Evolutionary conservation across 331 rosid species (phyloP).

Genomic region (Phaseolus coccineus): DNA sequence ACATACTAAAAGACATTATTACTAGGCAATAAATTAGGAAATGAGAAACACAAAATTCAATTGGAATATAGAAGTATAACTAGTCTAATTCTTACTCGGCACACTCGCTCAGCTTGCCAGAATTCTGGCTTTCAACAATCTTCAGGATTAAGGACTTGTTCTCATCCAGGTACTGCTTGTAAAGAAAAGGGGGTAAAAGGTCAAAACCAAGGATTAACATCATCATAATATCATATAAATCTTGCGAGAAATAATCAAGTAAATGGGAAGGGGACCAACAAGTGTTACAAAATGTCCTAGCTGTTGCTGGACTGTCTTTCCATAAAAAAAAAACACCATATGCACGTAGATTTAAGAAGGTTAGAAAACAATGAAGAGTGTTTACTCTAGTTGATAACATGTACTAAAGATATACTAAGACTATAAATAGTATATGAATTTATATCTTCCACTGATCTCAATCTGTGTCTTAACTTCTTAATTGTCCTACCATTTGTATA

Average conservation of each 20-base stretch:
- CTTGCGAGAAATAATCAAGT: not conserved
- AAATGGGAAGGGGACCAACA: not conserved
- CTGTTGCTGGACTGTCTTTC: not conserved
- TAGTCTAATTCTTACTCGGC: conserved; percentile 78
- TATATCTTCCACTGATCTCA: not conserved
- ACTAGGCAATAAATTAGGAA: conserved; percentile 28
- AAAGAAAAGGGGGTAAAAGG: not conserved
- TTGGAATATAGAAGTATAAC: conserved; percentile 10
- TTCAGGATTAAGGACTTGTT: conserved; percentile 95
- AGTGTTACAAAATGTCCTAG: not conserved
- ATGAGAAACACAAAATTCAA: conserved; percentile 2
- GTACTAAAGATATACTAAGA: not conserved
- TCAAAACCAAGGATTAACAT: conserved; percentile 2
- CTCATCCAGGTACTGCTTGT: conserved; percentile 91
- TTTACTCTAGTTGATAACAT: not conserved
- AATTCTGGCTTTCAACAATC: conserved; percentile 97
- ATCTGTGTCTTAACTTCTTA: not conserved
- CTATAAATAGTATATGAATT: not conserved
- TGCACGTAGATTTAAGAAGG: not conserved
- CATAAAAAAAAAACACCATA: not conserved
- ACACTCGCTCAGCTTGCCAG: conserved; percentile 92
- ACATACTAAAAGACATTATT: not conserved
- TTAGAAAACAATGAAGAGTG: not conserved
- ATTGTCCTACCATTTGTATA: not conserved
- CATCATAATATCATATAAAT: not conserved